Base-by-base conservation (phyloP, 2,329 filamentous ascomycete genomes). In the Ophiostoma himal-ulmi region DNA sequence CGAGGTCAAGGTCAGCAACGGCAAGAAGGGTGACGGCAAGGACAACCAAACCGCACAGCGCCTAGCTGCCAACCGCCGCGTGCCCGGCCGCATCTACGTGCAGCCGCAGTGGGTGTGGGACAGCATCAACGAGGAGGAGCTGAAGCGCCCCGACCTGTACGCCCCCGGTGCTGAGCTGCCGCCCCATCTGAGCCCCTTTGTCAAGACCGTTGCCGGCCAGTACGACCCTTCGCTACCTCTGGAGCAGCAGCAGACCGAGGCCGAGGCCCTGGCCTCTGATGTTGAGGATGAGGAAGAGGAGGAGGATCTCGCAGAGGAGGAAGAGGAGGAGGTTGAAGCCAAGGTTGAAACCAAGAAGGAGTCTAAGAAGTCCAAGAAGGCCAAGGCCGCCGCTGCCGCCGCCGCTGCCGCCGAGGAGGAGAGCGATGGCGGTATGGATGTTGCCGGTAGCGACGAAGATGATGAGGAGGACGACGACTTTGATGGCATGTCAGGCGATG, bases 51-150 rank as follows among this genome's bases (percentile, higher is more conserved):
- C 83, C 73, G 82, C 82, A 67, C 86, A 85, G 78, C 86, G 84
- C 78, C 81, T 88, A 70, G 83, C 78, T 36, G 80, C 80, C 71
- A 91, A 92, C 76, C 88, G 88, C 73, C 88, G 93, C 72, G 90
- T 98, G 73, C 93, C 94, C n/a, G 94, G 94, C 48, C 87, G 95
- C 74, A 93, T 89, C 73, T 99, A 99, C 76, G 82, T 99, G 70
- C 95, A 99, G 82, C 95, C 95, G 26, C 95, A 99, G 79, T 99
- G 96, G 94, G 89, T 99, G 4, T 99, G 95, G 95, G 95, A 99
- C 78, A 94, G 92, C 76, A 83, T 97, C 78, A 99, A 99, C 78
- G 92, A 95, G 65, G 92, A 93, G 73, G 93, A 94, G 80, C 83
- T 99, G 70, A 89, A 97, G 78, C 86, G 91, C 74, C 88, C 94